Evolutionary conservation across 768 basidiomycete genomes (phyloP), one percentile per base, ranked within the genome.

Genomic region (Pulveroboletus sp.): DNA sequence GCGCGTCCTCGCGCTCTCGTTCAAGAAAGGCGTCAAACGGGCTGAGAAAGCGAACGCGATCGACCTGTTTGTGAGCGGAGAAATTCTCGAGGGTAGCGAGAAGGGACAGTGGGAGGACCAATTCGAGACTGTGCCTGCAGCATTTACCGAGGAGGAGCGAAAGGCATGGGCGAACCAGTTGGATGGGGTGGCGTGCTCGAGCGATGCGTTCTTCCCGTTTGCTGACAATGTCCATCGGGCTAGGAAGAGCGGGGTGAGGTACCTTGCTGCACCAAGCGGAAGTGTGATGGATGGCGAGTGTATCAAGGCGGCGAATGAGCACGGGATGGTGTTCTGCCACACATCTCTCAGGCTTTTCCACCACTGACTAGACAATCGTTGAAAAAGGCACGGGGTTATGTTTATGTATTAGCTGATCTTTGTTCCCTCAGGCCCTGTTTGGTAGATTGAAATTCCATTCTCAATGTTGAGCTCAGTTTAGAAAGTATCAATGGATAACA

Each of bases 151-250:
- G 14, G 75, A 76, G 52, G 93, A 96, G 71, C 85, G 80, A 66
- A 80, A 75, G 62, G 79, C 80, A 46, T 94, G 93, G 81, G 81
- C 81, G 44, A 69, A 59, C 40, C 73, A 85, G 71, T 73, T 98
- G 49, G 84, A 86, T 52, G 89, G 82, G 18, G 95, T 98, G 44
- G 83, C 89, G 6, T 95, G 96, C 71, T 89, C 90, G 30, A 93
- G 91, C 53, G 96, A 99, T 58, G 96, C 95, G 44, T 99, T 99
- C 80, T 98, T 98, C 93, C 96, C 96, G 15, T 98, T 98, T 82
- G 81, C 95, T 11, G 96, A 99, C 65, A 99, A 98, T 60, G 95
- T 99, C 31, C 89, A 97, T 66, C 78, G 96, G 39, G 90, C 92
- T 44, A 77, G 80, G 69, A 86, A 89, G 76, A 94, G 92, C 54